These are phyloP conservation scores for Olyra latifolia DNA, from an alignment of 176 grass and related monocot genomes.

Conservation along the genomic window DNA sequence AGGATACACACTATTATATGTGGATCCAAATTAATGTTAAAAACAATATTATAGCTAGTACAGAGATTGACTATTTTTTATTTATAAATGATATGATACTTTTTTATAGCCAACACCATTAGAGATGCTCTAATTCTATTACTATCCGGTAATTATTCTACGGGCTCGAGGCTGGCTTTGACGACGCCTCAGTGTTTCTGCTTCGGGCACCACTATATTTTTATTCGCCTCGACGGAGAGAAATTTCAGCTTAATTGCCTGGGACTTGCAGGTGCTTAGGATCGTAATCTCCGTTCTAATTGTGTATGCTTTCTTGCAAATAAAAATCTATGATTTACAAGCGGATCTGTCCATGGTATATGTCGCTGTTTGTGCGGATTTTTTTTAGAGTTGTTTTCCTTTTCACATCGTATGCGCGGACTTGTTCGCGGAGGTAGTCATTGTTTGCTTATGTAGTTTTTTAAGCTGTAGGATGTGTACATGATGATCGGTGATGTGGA, in stretches of 20 bases:
- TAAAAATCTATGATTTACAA: background rate
- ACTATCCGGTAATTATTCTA: background rate
- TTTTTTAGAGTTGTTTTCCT: background rate
- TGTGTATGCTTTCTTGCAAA: background rate
- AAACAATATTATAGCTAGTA: too few relatives aligned
- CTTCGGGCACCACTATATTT: background rate
- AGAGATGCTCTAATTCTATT: too few relatives aligned
- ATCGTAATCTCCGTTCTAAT: background rate
- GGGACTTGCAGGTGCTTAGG: background rate
- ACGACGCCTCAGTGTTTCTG: background rate
- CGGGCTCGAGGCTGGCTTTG: background rate
- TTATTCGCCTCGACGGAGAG: background rate
- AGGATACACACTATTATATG: too few relatives aligned
- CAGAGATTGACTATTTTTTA: too few relatives aligned
- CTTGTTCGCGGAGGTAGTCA: background rate
- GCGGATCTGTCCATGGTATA: background rate
- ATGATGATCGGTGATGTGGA: too few relatives aligned
- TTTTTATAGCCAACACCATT: too few relatives aligned
- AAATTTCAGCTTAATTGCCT: background rate
- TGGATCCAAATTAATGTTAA: too few relatives aligned
- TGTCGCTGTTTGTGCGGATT: background rate
- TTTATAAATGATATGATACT: too few relatives aligned
- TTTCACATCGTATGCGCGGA: constrained; percentile 12
- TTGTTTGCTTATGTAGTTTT: background rate
- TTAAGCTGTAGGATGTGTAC: too few relatives aligned